Evolutionary conservation across 495 filamentous ascomycete genomes (phyloP), one percentile per base, ranked within the genome.

Genomic region (Xylaria scruposa): DNA sequence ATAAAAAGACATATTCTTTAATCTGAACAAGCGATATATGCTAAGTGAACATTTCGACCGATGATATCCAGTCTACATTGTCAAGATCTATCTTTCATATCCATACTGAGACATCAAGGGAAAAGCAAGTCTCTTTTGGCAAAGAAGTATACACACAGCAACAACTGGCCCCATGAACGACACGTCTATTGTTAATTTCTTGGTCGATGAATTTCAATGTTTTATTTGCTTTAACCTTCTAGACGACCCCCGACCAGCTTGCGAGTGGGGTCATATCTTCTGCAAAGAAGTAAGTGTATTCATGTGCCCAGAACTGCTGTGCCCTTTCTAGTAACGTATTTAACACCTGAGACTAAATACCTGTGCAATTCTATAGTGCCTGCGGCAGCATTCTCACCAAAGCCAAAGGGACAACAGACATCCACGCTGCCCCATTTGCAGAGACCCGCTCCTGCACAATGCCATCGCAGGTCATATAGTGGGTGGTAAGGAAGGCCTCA

Each of bases 211-310:
- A 36, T 40, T 54, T 21, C 10, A 38, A 38, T 67, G 64, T 67
- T 1, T 8, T 17, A 67, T 54, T 19, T 67, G 64, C 31, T 54
- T 67, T n/a, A 47, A 67, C 4, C 33, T 67, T 53, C n/a, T 67
- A 21, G 46, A 51, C 8, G 19, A 67, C 2, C 64, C 64, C 26
- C 46, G 29, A 38, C 8, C 19, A 42, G 33, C 46, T 38, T 67
- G 64, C 19, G 1, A 15, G 38, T 67, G 64, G 64, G 64, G 64
- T 24, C 64, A 67, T 12, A 42, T 33, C n/a, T 51, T 67, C 31
- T 67, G 64, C 17, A 67, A 26, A 36, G 40, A 36, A 7, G 64
- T 67, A n/a, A 38, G 46, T 13, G 17, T 38, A 2, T 38, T 17
- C 8, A 19, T 5, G 19, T 64, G 17, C 15, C n/a, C 21, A 64